Evolutionary conservation across 352 stramenopile species (phyloP).

Genomic region (Peronospora destructor): DNA sequence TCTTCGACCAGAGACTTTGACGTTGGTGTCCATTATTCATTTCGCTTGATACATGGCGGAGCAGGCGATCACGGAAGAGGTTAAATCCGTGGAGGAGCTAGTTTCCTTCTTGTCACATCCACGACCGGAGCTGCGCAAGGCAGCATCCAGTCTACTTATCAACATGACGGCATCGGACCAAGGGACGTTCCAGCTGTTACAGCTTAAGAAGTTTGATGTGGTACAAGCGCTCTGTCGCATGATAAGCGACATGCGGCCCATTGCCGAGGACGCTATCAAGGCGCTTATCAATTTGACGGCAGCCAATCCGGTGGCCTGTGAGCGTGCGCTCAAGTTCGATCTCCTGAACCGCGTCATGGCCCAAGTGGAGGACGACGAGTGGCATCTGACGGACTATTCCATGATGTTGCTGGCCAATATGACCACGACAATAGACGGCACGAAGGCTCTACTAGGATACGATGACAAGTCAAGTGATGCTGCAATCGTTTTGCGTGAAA

Average conservation of each 20-base stretch:
- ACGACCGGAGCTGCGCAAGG: slow-evolving; percentile 81
- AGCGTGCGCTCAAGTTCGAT: slow-evolving; percentile 71
- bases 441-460: slow-evolving; percentile 58
- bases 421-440: slow-evolving; percentile 60
- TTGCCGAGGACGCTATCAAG: slow-evolving; percentile 82
- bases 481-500: slow-evolving; percentile 56
- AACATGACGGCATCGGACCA: slow-evolving; percentile 80
- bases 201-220: slow-evolving; percentile 62
- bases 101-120: slow-evolving; percentile 76
- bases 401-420: slow-evolving; percentile 87
- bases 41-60: slow-evolving; percentile 31
- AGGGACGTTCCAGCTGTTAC: slow-evolving; percentile 68
- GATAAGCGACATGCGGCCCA: slow-evolving; percentile 77
- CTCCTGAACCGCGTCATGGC: slow-evolving; percentile 84
- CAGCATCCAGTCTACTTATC: slow-evolving; percentile 70
- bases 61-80: slow-evolving; percentile 38
- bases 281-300: slow-evolving; percentile 83
- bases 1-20: slow-evolving; percentile 21
- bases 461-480: slow-evolving; percentile 40
- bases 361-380: slow-evolving; percentile 76
- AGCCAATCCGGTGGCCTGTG: slow-evolving; percentile 52
- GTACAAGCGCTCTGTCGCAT: slow-evolving; percentile 72
- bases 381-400: slow-evolving; percentile 73
- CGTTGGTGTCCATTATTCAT: slow-evolving; percentile 26
- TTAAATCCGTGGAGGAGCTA: slow-evolving; percentile 77